Base-by-base conservation (phyloP, 2,329 filamentous ascomycete species). In the Cercospora sojina region DNA sequence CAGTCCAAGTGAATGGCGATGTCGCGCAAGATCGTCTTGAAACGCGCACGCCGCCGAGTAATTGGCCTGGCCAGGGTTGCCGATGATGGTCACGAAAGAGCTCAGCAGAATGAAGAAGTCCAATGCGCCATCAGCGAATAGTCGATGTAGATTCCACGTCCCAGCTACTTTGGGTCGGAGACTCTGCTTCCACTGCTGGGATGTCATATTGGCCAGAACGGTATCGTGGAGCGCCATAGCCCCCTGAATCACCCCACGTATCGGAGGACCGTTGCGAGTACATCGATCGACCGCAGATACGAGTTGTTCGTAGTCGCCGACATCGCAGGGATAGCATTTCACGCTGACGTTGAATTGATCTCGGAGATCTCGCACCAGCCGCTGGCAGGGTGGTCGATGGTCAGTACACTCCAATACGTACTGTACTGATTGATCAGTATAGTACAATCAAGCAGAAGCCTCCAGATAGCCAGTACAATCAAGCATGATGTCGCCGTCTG, bases 21-120 rank as follows among this genome's bases (percentile, higher is more conserved):
- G 74, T 1, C 51, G 41, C 0, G 70, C 65, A 38, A 77, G 61
- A 2, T 70, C 64, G 59, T 74, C 72, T 18, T 69, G 66, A 56
- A 65, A 75, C 13, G 67, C 64, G 58, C 68, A 67, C 6, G 64
- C 73, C 10, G 71, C 69, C 2, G 71, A 64, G 61, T 75, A 75
- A 60, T 70, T 71, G 13, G 73, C 66, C 47, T 75, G 73, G 5
- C 66, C 65, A n/a, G 41, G 38, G 41, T 67, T 68, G 6, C 73
- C 73, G 16, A 68, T 59, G 7, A 72, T 64, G 3, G 70, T 71
- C 0, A 67, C 59, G 20, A 73, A 55, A 6, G 71, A 73, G 20
- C 64, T 67, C 20, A 74, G 57, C 38, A 72, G 57, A 59, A 75
- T 63, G 69, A 78, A 78, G 64, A 77, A 76, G 59, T 77, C 75